These are phyloP conservation scores for Hypoxylon sp. DNA, from an alignment of 2,329 filamentous ascomycete genomes.

Conservation along the genomic window DNA sequence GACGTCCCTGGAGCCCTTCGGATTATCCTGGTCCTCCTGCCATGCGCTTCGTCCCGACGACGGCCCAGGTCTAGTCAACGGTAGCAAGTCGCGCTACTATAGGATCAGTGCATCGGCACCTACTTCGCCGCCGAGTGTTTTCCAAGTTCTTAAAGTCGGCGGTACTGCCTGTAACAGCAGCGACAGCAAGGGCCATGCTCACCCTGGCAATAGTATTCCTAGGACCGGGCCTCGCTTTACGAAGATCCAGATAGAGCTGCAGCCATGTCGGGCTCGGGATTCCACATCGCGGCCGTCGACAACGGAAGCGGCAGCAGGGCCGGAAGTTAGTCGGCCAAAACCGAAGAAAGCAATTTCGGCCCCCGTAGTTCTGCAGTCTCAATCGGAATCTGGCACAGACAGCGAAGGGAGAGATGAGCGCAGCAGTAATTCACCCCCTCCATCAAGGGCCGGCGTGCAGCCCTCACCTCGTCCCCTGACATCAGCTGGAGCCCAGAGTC, in stretches of 20 bases:
- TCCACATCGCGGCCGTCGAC: slow-evolving; percentile 1
- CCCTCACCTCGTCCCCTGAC: neutral
- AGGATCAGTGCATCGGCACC: slow-evolving; percentile 27
- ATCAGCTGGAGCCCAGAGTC: neutral
- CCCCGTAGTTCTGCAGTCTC: slow-evolving; percentile 28
- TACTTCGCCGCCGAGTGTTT: slow-evolving; percentile 30
- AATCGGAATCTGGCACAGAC: neutral
- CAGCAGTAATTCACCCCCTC: neutral
- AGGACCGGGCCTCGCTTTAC: slow-evolving; percentile 12
- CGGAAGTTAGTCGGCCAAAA: slow-evolving; percentile 20
- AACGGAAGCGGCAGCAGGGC: neutral
- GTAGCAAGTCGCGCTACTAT: slow-evolving; percentile 32
- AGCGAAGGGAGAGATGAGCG: slow-evolving; percentile 8
- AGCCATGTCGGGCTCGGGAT: slow-evolving; percentile 11
- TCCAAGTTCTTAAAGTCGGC: slow-evolving; percentile 22
- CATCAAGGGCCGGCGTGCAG: neutral
- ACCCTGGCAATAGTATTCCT: slow-evolving; percentile 1
- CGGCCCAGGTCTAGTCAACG: slow-evolving; percentile 29
- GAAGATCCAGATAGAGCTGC: slow-evolving; percentile 36
- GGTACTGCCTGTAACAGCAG: neutral
- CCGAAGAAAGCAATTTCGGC: slow-evolving; percentile 36
- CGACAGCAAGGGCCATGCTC: neutral
- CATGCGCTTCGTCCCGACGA: slow-evolving; percentile 35
- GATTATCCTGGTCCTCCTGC: slow-evolving; percentile 31
- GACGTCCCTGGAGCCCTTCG: slow-evolving; percentile 41